Evolutionary conservation across 2,329 filamentous ascomycete species (phyloP).

Genomic region (Colletotrichum simmondsii): DNA sequence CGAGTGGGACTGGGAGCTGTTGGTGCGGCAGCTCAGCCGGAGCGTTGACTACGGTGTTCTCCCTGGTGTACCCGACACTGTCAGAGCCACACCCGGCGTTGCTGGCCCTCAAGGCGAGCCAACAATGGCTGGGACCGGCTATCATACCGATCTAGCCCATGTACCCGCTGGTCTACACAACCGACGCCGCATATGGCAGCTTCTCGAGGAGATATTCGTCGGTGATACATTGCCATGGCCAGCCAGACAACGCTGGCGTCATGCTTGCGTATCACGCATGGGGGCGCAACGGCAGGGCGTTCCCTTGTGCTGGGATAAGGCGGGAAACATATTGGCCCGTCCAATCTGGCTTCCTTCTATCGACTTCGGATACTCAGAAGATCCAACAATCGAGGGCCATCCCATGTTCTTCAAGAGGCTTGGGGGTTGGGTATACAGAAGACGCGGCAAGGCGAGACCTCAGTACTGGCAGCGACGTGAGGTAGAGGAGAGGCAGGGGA

Average conservation of each 20-base stretch:
- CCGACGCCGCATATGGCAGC: neutral
- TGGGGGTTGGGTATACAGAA: neutral
- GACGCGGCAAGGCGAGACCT: neutral
- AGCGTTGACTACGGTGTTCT: too few species aligned
- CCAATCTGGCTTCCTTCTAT: neutral
- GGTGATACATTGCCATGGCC: neutral
- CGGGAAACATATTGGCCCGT: neutral
- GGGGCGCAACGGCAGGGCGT: neutral
- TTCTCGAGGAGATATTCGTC: neutral
- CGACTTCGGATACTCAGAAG: neutral
- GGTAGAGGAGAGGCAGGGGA: rapidly evolving
- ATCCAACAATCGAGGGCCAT: neutral
- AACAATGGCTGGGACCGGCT: neutral
- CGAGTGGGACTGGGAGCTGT: too few species aligned
- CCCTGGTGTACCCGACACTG: too few species aligned
- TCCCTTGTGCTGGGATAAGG: neutral
- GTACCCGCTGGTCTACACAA: neutral
- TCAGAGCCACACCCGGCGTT: too few species aligned
- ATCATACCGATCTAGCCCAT: neutral
- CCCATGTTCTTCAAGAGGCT: neutral
- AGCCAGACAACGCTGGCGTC: neutral
- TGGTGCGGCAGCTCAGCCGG: too few species aligned
- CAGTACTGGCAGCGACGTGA: neutral
- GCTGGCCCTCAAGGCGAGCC: too few species aligned
- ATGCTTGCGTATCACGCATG: neutral